phyloP scores from a whole-genome alignment of 1,284 basidiomycete species.

The Butyriboletus appendiculatus region DNA sequence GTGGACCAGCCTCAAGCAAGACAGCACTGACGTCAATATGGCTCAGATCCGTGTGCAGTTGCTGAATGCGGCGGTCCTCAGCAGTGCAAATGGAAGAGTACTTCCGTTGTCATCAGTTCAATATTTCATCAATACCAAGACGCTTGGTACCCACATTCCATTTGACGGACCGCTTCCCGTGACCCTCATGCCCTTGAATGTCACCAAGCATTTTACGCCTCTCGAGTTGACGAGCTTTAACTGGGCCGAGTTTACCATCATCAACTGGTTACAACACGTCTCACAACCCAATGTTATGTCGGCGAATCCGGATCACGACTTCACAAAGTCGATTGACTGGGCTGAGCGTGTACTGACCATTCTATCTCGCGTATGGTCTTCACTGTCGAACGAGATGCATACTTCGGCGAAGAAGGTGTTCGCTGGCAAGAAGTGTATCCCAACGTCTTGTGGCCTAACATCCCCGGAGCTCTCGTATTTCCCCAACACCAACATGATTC shows the following conservation, averaged over 20 bases:
- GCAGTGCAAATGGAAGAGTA: slow-evolving; percentile 47
- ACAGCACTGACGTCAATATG: slow-evolving; percentile 39
- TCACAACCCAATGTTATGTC: slow-evolving; percentile 49
- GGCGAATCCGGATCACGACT: slow-evolving; percentile 57
- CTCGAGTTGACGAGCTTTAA: slow-evolving; percentile 67
- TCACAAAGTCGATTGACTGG: slow-evolving; percentile 72
- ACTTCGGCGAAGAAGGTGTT: slow-evolving; percentile 59
- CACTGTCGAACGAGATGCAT: slow-evolving; percentile 61
- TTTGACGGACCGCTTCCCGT: slow-evolving; percentile 81
- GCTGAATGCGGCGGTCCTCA: slow-evolving; percentile 69
- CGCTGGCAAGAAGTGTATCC: slow-evolving; percentile 72
- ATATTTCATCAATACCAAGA: slow-evolving; percentile 75
- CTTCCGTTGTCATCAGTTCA: slow-evolving; percentile 71
- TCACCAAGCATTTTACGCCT: slow-evolving; percentile 67
- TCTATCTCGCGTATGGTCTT: slow-evolving; percentile 78
- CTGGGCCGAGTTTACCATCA: slow-evolving; percentile 80
- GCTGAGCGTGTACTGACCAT: slow-evolving; percentile 80
- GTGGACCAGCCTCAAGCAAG: slow-evolving; percentile 76
- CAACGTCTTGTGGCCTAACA: slow-evolving; percentile 61
- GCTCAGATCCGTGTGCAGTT: slow-evolving; percentile 59
- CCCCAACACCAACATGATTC: slow-evolving; percentile 65
- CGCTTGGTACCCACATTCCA: slow-evolving; percentile 65
- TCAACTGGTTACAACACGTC: slow-evolving; percentile 79
- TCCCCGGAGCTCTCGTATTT: slow-evolving; percentile 85
- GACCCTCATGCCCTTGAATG: slow-evolving; percentile 70